Percentiles rank a stretch among this genome's conserved stretches.
These are phyloP conservation scores for Sordariomycetes sp. DNA, from an alignment of 2,329 filamentous ascomycete species.

Conservation along the genomic window DNA sequence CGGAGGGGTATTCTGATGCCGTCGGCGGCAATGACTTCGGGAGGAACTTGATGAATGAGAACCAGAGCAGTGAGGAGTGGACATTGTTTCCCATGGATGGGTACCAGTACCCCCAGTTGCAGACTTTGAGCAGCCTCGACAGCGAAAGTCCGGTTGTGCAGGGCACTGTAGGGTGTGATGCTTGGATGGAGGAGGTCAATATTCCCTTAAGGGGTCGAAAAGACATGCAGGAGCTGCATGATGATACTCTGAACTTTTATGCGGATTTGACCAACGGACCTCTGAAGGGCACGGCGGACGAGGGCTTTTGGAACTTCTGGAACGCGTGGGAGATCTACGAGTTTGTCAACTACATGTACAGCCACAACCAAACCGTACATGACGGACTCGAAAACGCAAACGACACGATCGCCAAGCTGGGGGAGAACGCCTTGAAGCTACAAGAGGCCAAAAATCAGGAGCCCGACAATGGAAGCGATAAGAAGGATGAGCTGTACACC, in stretches of 20 bases:
- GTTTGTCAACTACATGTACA: slow-evolving; percentile 43
- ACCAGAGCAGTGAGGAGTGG: background rate
- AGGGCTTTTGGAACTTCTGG: slow-evolving; percentile 26
- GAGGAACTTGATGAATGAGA: slow-evolving; percentile 35
- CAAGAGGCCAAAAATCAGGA: slow-evolving; percentile 40
- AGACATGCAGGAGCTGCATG: too few relatives aligned
- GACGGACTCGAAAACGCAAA: slow-evolving; percentile 23
- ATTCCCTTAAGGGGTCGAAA: too few relatives aligned
- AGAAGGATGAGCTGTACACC: slow-evolving; percentile 31
- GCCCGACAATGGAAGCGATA: slow-evolving; percentile 6
- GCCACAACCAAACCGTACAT: slow-evolving; percentile 36
- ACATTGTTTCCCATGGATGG: slow-evolving; percentile 66
- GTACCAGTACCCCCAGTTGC: slow-evolving; percentile 70
- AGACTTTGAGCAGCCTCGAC: slow-evolving; percentile 37
- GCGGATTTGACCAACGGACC: slow-evolving; percentile 22
- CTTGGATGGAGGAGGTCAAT: background rate
- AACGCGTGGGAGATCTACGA: slow-evolving; percentile 47
- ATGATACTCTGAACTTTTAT: too few relatives aligned
- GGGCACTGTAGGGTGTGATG: slow-evolving; percentile 25
- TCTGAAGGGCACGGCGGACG: slow-evolving; percentile 26
- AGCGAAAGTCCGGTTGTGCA: slow-evolving; percentile 31
- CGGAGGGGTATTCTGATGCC: slow-evolving; percentile 17
- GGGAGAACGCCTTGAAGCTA: slow-evolving; percentile 55
- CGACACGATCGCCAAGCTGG: slow-evolving; percentile 34
- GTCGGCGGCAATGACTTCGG: slow-evolving; percentile 28